Evolutionary conservation across 176 grass and related monocot species (phyloP), one percentile per base, ranked within the genome.

Genomic region (Alopecurus myosuroides): DNA sequence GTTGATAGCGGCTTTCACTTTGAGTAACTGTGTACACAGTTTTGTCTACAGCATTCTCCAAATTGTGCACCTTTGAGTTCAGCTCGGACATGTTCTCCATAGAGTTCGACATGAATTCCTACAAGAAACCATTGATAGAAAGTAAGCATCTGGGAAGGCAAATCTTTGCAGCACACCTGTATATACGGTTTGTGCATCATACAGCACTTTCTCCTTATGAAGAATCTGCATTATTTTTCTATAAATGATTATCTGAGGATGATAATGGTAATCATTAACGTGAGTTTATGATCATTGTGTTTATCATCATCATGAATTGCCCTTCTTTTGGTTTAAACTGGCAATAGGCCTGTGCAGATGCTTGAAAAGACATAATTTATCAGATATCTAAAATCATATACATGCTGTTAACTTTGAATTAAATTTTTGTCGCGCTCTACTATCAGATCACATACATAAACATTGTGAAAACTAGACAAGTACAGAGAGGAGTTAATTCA

Each of bases 61-160:
- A 79, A 74, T 96, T 96, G 48, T 89, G 89, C 42, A 96, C 91
- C 89, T 99, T 99, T 7, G 76, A 89, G 63, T 95, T 89, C 68
- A 96, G 53, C 45, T 88, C 82, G 68, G 91, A 90, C 72, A 96
- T 64, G 58, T 92, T 99, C 81, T 94, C 97, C 66, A 87, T 84
- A 39, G 93, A 89, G 60, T 69, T 91, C 3, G 86, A 85, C 87
- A 96, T 94, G 83, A 96, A 96, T 33, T 90, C 90, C 97, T 99
- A 74, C 82, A 89, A 84, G 51, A 62, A 72, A 67, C 4, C 41
- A 19, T 19, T 25, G 36, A 62, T 66, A 81, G 23, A 11, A 11
- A n/a, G 34, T 82, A 31, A 85, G 55, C 10, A 69, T 20, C 41
- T 64, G 23, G 49, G 4, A 41, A 85, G 35, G 83, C 51, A 81